Evolutionary conservation across 179 eudicot species (phyloP).

Genomic region (Dionaea muscipula): DNA sequence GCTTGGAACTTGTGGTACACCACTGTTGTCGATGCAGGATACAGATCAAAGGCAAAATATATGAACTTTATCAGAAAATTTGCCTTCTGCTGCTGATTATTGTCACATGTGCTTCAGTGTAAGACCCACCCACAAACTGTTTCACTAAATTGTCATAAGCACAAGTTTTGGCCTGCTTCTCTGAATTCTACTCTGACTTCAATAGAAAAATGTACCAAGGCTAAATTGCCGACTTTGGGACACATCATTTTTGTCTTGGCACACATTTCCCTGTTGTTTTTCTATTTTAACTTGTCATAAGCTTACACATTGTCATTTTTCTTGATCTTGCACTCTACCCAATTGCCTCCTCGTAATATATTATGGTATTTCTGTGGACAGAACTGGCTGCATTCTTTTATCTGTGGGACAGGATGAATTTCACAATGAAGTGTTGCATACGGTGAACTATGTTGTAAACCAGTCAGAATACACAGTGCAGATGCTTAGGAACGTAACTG

Average conservation of each 20-base stretch:
- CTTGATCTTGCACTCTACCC: neutral
- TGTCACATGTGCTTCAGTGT: conserved; percentile 73
- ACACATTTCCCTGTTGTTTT: too few species aligned
- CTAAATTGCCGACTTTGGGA: too few species aligned
- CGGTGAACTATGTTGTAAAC: conserved; percentile 69
- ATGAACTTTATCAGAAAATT: conserved; percentile 35
- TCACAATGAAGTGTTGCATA: conserved; percentile 51
- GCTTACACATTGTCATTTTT: too few species aligned
- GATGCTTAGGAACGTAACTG: conserved; percentile 73
- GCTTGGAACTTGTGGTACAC: conserved; percentile 51
- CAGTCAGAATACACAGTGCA: conserved; percentile 83
- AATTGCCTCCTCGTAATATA: neutral
- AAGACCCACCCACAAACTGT: conserved; percentile 23
- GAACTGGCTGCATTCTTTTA: conserved; percentile 70
- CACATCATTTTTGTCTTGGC: too few species aligned
- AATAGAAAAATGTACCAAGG: too few species aligned
- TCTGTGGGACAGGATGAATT: conserved; percentile 62
- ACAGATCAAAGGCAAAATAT: conserved; percentile 36
- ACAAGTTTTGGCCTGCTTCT: neutral
- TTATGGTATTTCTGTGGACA: conserved; percentile 16
- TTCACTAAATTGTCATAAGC: neutral
- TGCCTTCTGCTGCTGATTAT: conserved; percentile 43
- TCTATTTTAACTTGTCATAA: too few species aligned
- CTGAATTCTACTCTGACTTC: too few species aligned
- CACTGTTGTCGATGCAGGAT: conserved; percentile 67